phyloP scores from a whole-genome alignment of 352 stramenopile species.

The Phytophthora pluvialis region DNA sequence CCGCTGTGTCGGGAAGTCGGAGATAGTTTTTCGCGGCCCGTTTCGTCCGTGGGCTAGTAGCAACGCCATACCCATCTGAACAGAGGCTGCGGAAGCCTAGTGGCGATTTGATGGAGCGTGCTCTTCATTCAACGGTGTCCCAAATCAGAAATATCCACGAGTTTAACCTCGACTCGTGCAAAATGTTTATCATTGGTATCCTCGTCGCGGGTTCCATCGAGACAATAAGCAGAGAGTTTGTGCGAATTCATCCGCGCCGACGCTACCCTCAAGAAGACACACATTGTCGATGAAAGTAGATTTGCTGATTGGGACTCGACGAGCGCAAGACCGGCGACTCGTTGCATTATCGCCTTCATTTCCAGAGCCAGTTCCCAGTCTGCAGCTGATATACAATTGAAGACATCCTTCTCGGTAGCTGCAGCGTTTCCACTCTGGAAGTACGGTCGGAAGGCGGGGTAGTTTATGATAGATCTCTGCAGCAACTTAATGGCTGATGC shows the following conservation, averaged over 20 bases:
- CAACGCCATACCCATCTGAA: not conserved
- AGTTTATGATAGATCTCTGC: conserved; percentile 11
- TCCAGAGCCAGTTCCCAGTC: not conserved
- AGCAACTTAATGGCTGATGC: not conserved
- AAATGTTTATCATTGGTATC: too few relatives aligned
- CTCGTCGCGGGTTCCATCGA: too few relatives aligned
- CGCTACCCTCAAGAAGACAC: too few relatives aligned
- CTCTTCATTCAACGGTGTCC: not conserved
- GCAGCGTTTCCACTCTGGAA: too few relatives aligned
- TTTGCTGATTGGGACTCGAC: too few relatives aligned
- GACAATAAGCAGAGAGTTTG: too few relatives aligned
- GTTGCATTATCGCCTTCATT: conserved; percentile 2
- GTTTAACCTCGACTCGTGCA: too few relatives aligned
- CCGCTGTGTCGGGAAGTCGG: not conserved
- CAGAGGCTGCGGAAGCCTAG: not conserved
- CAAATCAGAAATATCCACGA: too few relatives aligned
- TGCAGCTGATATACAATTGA: not conserved
- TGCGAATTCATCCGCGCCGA: too few relatives aligned
- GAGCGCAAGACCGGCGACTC: too few relatives aligned
- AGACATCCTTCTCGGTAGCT: not conserved
- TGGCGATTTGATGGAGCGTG: conserved; percentile 1
- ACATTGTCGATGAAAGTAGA: too few relatives aligned
- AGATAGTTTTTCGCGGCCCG: conserved; percentile 6
- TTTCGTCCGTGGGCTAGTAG: not conserved
- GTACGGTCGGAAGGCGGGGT: not conserved